Percentiles rank a stretch among this genome's conserved stretches.
Conservation (phyloP, 352 stramenopile genomes). For the Thalassiosira tumida region DNA sequence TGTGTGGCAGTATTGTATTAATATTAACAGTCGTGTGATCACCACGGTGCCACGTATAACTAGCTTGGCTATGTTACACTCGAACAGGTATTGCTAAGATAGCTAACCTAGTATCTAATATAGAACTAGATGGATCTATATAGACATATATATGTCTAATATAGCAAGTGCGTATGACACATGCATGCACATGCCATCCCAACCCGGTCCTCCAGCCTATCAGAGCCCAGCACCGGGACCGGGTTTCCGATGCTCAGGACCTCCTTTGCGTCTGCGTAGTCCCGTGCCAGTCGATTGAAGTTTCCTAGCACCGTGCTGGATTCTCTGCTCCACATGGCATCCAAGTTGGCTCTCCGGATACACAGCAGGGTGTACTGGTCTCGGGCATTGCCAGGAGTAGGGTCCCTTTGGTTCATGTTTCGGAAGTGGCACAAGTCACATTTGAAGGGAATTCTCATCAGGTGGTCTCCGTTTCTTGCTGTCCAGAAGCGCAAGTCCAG, state of each 20-base stretch:
- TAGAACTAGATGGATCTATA: background rate
- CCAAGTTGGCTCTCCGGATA: conserved; percentile 22
- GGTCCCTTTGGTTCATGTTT: conserved; percentile 9
- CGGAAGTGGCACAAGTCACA: conserved; percentile 73
- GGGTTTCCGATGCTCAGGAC: background rate
- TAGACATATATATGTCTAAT: background rate
- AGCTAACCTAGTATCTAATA: conserved; percentile 10
- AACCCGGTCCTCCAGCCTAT: background rate
- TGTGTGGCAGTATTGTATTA: background rate
- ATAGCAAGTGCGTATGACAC: conserved; percentile 8
- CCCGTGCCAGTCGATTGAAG: conserved; percentile 47
- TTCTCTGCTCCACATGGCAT: background rate
- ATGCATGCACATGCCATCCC: conserved; percentile 10
- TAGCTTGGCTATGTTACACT: background rate
- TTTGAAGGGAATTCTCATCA: conserved; percentile 68
- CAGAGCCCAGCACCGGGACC: background rate
- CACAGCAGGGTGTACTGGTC: conserved; percentile 45
- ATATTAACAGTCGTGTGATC: background rate
- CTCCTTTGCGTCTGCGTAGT: background rate
- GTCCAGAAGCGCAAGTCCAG: conserved; percentile 8
- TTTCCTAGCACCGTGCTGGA: conserved; percentile 53
- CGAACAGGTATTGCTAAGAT: background rate
- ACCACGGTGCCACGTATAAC: background rate
- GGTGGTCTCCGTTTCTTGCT: conserved; percentile 63
- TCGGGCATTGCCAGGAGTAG: background rate